These are phyloP conservation scores for Claviceps monticola DNA, from an alignment of 2,329 filamentous ascomycete species.

Conservation along the genomic window DNA sequence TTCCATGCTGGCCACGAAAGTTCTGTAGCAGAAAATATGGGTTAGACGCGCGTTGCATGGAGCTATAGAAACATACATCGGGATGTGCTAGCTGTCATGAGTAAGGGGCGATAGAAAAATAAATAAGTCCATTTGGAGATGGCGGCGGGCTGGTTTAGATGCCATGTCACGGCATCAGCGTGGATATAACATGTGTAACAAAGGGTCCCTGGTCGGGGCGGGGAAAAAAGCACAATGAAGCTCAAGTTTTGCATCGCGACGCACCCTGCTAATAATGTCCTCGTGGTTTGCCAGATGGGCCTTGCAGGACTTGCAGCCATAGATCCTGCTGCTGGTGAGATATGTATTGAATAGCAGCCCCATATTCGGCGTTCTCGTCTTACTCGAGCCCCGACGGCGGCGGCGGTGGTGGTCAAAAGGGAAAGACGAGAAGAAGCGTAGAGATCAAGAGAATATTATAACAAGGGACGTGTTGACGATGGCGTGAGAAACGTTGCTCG, in stretches of 20 bases:
- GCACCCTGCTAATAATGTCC: constrained; percentile 85
- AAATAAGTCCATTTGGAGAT: too few relatives aligned
- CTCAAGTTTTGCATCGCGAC: constrained; percentile 14
- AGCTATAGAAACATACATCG: too few relatives aligned
- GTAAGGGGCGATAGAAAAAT: background rate
- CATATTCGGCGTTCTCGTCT: constrained; percentile 35
- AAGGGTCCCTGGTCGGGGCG: background rate
- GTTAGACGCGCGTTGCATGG: background rate
- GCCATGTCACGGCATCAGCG: too few relatives aligned
- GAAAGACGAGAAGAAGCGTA: background rate
- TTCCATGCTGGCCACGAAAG: constrained; percentile 95
- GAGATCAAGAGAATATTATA: background rate
- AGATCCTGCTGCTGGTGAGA: constrained; percentile 73
- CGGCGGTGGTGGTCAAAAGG: background rate
- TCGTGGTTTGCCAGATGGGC: constrained; percentile 91
- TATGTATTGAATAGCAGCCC: constrained; percentile 87
- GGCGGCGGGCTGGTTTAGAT: too few relatives aligned
- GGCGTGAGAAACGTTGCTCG: background rate
- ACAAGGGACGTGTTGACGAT: background rate
- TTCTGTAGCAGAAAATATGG: constrained; percentile 42
- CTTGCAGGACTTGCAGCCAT: constrained; percentile 90
- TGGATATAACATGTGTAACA: background rate
- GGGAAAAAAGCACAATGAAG: background rate
- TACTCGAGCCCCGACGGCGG: background rate
- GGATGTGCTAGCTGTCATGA: background rate